These are phyloP conservation scores for Gaultheria prostrata DNA, from an alignment of 148 eudicot genomes.

Conservation along the genomic window DNA sequence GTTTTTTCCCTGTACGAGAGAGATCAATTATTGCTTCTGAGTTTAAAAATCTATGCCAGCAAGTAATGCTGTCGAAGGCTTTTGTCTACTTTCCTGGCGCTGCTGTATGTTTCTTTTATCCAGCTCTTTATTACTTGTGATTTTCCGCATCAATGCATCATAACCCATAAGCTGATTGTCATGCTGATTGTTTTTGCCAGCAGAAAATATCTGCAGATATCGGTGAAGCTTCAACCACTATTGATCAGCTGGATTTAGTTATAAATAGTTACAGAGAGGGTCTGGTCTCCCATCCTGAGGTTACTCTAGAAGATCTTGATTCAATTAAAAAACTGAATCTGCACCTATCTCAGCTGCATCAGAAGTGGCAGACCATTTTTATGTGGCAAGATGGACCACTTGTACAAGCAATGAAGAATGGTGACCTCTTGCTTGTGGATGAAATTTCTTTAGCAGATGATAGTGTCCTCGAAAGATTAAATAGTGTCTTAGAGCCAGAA, in stretches of 20 bases:
- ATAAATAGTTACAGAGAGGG: slow-evolving; percentile 48
- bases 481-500: slow-evolving; percentile 97
- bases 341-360: slow-evolving; percentile 53
- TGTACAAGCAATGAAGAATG: slow-evolving; percentile 88
- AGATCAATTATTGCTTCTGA: slow-evolving; percentile 66
- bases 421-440: slow-evolving; percentile 87
- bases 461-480: slow-evolving; percentile 91
- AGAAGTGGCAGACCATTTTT: slow-evolving; percentile 86
- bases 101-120: slow-evolving; percentile 43
- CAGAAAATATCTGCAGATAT: slow-evolving; percentile 74
- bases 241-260: slow-evolving; percentile 44
- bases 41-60: slow-evolving; percentile 54
- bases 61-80: slow-evolving; percentile 51
- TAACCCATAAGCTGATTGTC: background rate
- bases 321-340: slow-evolving; percentile 35
- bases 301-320: slow-evolving; percentile 46
- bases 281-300: slow-evolving; percentile 39
- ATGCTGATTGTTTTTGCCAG: slow-evolving; percentile 18
- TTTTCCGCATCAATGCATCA: background rate
- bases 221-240: slow-evolving; percentile 57
- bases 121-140: background rate
- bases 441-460: slow-evolving; percentile 99
- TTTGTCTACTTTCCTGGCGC: slow-evolving; percentile 38
- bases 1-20: slow-evolving; percentile 87
- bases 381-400: slow-evolving; percentile 98